Base-by-base conservation (phyloP, 768 basidiomycete species). In the Trametes cingulata region DNA sequence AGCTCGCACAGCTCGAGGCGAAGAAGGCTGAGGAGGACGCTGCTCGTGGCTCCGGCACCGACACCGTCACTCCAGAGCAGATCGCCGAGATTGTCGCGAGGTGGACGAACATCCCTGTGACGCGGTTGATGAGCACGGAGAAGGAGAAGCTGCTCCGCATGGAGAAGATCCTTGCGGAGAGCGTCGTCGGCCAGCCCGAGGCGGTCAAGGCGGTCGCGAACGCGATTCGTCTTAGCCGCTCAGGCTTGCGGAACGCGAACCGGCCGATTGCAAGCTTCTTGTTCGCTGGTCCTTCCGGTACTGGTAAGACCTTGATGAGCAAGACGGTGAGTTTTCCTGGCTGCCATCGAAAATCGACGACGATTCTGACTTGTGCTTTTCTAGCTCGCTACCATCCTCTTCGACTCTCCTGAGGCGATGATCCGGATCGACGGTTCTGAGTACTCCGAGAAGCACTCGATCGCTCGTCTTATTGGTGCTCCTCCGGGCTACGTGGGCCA, bases 61-160 rank as follows among this genome's bases (percentile, higher is more conserved):
- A 93, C 62, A 79, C 79, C 10, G 95, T 97, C 47, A 90, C 89
- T 4, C 80, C 93, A 17, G 93, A 95, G 62, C 86, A 91, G 61
- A 98, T 99, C 60, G 93, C 94, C 17, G 92, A 95, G 71, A 95
- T 98, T 62, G 93, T 98, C 24, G 90, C 85, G 19, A 83, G 90
- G 57, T 98, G 95, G 95, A 96, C 94, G 3, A 87, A 86, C 42
- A 92, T 98, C 56, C 96, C 96, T 2, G 90, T 96, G 13, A 90
- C 90, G 27, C 81, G 89, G 20, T 78, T 97, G 39, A 82, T 93
- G 78, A 88, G 90, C n/a, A 85, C 90, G 1, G 91, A 98, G 76
- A 88, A 87, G 73, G 93, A 98, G 71, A 95, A 96, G 74, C 76
- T 94, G 25, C 74, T 94, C 40, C 77, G 80, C 68, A 86, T 98